Evolutionary conservation across 768 basidiomycete genomes (phyloP), one percentile per base, ranked within the genome.

Genomic region (Hebeloma cylindrosporum): DNA sequence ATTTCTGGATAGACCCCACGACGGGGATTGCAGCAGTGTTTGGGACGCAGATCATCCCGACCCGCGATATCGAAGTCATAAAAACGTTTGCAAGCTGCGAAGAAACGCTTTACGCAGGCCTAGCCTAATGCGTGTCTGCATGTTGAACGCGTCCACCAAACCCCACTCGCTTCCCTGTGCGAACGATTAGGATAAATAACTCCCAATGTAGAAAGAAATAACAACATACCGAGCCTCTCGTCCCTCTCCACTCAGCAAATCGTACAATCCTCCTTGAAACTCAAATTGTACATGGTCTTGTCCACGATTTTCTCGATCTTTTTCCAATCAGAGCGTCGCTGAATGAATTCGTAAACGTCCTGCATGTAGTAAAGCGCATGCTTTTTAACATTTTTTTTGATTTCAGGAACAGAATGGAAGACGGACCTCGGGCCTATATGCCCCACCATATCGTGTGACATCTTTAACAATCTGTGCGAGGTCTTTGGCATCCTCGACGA

Each of bases 301-400:
- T 93, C 91, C 38, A 98, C 96, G 20, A 80, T 84, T 67, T 92
- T 95, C 64, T 98, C 94, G 48, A 98, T 98, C 71, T 90, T 94
- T 70, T 96, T 95, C 95, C 95, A 98, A 63, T 99, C 95, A 5
- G 90, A 88, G 25, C 94, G 77, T 16, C 94, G 74, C 60, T 93
- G 91, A 57, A 97, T 89, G 57, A 97, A 95, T 64, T 98, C 95
- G 62, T 97, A 97, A 39, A 97, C 76, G 60, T 97, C 95, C 81
- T 85, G 47, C 8, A 36, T n/a, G n/a, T n/a, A n/a, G n/a, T n/a
- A n/a, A n/a, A n/a, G n/a, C n/a, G n/a, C 26, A 28, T 25, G 17
- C 30, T 7, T 40, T 7, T 29, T 11, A 16, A 50, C 16, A 46
- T 26, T 21, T 37, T 23, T 22, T 2, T 22, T 16, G 7, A 13